These are phyloP conservation scores for Sarcomyxa edulis DNA, from an alignment of 768 basidiomycete genomes.

Conservation along the genomic window DNA sequence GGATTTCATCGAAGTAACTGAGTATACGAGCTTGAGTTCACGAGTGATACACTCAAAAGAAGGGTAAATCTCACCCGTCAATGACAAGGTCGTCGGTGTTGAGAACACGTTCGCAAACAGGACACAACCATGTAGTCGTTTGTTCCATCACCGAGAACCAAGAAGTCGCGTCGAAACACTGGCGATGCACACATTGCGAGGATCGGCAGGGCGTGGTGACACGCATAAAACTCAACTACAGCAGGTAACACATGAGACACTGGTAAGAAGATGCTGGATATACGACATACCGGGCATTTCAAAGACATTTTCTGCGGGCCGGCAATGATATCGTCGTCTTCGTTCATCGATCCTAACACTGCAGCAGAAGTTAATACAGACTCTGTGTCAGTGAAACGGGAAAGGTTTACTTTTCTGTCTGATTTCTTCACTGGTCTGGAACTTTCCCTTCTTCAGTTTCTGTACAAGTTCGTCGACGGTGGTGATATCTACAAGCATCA, in stretches of 20 bases:
- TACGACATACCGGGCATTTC: constrained; percentile 79
- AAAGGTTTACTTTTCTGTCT: constrained; percentile 54
- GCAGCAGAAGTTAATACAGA: constrained; percentile 4
- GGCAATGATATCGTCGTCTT: constrained; percentile 90
- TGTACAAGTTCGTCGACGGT: constrained; percentile 66
- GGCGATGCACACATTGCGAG: constrained; percentile 78
- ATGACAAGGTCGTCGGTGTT: constrained; percentile 80
- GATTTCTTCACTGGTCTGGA: constrained; percentile 57
- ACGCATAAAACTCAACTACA: constrained; percentile 79
- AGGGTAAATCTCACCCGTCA: constrained; percentile 63
- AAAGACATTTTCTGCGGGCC: constrained; percentile 87
- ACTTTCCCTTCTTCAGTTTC: constrained; percentile 63
- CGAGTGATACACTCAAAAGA: constrained; percentile 2
- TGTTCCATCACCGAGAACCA: constrained; percentile 96
- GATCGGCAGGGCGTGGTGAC: constrained; percentile 85
- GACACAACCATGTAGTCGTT: constrained; percentile 94
- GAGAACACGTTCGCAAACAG: constrained; percentile 81
- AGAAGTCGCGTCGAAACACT: constrained; percentile 92
- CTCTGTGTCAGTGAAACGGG: constrained; percentile 8
- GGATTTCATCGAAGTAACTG: constrained; percentile 86
- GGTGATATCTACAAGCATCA: constrained; percentile 79
- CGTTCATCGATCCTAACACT: constrained; percentile 57
- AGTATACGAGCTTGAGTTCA: neutral
- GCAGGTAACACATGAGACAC: too few relatives aligned
- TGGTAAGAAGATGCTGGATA: neutral